phyloP scores from a whole-genome alignment of 805 yeast genomes.

The Suhomyces canberraensis region DNA sequence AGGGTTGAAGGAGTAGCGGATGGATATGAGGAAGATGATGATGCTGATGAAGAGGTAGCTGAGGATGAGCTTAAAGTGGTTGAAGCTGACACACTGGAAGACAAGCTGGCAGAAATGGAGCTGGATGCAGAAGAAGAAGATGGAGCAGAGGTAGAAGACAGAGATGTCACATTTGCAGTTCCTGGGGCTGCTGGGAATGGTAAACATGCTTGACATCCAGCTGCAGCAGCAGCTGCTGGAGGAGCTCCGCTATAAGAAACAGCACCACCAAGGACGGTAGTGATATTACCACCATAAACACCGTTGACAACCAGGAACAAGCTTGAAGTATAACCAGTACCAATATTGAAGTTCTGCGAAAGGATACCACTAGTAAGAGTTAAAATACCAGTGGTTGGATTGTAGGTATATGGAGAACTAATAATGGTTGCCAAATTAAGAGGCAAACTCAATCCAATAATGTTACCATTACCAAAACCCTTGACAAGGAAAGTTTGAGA shows the following conservation, averaged over 20 bases:
- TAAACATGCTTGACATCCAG: slow-evolving; percentile 4
- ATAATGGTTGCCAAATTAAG: slow-evolving; percentile 3
- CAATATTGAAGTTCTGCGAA: slow-evolving; percentile 9
- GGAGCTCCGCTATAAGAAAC: slow-evolving; percentile 10
- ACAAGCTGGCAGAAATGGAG: slow-evolving; percentile 3
- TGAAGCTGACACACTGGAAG: slow-evolving; percentile 6
- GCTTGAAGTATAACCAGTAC: slow-evolving; percentile 7
- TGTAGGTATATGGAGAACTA: slow-evolving; percentile 3
- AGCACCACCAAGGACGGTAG: slow-evolving; percentile 7
- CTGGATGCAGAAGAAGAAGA: not conserved
- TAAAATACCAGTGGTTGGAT: slow-evolving; percentile 19
- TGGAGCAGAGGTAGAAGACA: not conserved
- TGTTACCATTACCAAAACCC: slow-evolving; percentile 29
- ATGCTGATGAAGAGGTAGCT: not conserved
- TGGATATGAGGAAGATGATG: not conserved
- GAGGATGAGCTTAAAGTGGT: slow-evolving; percentile 5
- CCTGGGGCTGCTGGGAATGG: slow-evolving; percentile 5
- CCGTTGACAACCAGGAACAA: slow-evolving; percentile 5
- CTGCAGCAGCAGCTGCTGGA: slow-evolving; percentile 8
- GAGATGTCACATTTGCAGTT: too few species aligned
- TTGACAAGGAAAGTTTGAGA: too few species aligned
- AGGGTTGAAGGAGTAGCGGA: slow-evolving; percentile 1
- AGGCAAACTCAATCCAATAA: slow-evolving; percentile 19
- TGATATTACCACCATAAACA: slow-evolving; percentile 5
- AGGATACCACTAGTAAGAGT: slow-evolving; percentile 9